Evolutionary conservation across 2,329 filamentous ascomycete genomes (phyloP).

Genomic region (Penicillium sp.): DNA sequence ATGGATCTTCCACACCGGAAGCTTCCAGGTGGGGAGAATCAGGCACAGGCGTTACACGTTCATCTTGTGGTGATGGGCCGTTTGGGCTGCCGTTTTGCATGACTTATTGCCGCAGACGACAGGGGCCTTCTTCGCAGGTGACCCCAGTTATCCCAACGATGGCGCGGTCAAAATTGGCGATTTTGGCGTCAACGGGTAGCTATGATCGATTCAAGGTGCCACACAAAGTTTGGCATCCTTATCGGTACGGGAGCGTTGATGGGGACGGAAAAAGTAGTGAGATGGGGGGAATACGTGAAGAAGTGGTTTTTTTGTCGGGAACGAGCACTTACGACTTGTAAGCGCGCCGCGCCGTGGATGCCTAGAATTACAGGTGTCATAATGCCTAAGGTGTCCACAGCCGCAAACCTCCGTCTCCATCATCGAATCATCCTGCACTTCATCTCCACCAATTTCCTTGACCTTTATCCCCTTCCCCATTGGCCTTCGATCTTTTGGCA

Average conservation of each 20-base stretch:
- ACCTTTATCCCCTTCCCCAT: slow-evolving; percentile 17
- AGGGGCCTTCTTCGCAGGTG: slow-evolving; percentile 42
- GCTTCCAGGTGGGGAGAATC: slow-evolving; percentile 24
- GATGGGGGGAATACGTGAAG: slow-evolving; percentile 37
- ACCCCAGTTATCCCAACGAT: slow-evolving; percentile 49
- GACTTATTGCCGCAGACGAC: slow-evolving; percentile 43
- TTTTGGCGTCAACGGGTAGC: slow-evolving; percentile 45
- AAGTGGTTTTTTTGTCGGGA: slow-evolving; percentile 43
- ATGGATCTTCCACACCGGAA: slow-evolving; percentile 18
- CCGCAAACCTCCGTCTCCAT: slow-evolving; percentile 33
- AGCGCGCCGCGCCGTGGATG: slow-evolving; percentile 26
- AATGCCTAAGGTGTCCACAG: slow-evolving; percentile 13
- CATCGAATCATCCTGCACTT: slow-evolving; percentile 21
- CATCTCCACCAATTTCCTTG: slow-evolving; percentile 21
- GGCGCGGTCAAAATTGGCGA: slow-evolving; percentile 34
- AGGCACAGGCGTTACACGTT: slow-evolving; percentile 35
- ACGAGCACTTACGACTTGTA: slow-evolving; percentile 29
- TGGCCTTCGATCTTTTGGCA: slow-evolving; percentile 23
- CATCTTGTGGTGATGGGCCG: slow-evolving; percentile 42
- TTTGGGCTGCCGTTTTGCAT: slow-evolving; percentile 49
- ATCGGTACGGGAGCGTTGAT: slow-evolving; percentile 43
- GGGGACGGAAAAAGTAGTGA: slow-evolving; percentile 33
- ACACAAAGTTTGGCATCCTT: slow-evolving; percentile 46
- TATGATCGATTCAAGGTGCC: slow-evolving; percentile 29
- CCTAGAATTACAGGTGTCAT: neutral